Base-by-base conservation (phyloP, 352 stramenopile genomes). In the Thraustochytrium sp. region DNA sequence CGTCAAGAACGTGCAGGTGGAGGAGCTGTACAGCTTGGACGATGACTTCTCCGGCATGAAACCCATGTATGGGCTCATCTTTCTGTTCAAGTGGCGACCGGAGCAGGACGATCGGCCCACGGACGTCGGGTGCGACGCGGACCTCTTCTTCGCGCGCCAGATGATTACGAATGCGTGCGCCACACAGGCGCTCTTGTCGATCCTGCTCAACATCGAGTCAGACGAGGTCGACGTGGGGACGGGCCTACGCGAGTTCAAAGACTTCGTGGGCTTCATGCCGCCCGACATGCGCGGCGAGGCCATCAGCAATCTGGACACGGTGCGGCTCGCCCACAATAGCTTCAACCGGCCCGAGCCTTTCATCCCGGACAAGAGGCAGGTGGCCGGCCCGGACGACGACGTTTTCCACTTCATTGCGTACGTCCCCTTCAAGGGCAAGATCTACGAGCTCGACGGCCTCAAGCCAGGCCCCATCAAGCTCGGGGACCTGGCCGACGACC, bases 401-500 rank as follows among this genome's bases (percentile, higher is more conserved):
- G 95, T 97, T 26, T 98, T 97, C 87, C 96, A 99, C 87, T 99
- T 98, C 89, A 91, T 98, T n/a, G 94, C 95, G 21, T 99, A 97
- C 85, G 90, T 97, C 44, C 93, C 93, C 0, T 87, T 92, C 36
- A 89, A 94, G 85, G 92, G 91, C 38, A 91, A 89, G 44, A 92
- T 98, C 0, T 98, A 97, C 87, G 95, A 98, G 89, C 90, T 99
- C 26, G 96, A 99, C 87, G 96, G 96, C 13, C 88, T 98, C 0
- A 89, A 92, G 76, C 86, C 89, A 56, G 95, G 93, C 2, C 96
- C 96, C 0, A 92, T 98, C 34, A 88, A 89, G 72, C 88, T 98
- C 8, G 36, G 59, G 2, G 63, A 63, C 77, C 87, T 86, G 36
- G 82, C 48, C 2, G 88, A 92, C 48, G 51, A 86, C 38, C 13